Evolutionary conservation across 805 yeast genomes (phyloP).

Genomic region (Kluyveromyces starmeri): DNA sequence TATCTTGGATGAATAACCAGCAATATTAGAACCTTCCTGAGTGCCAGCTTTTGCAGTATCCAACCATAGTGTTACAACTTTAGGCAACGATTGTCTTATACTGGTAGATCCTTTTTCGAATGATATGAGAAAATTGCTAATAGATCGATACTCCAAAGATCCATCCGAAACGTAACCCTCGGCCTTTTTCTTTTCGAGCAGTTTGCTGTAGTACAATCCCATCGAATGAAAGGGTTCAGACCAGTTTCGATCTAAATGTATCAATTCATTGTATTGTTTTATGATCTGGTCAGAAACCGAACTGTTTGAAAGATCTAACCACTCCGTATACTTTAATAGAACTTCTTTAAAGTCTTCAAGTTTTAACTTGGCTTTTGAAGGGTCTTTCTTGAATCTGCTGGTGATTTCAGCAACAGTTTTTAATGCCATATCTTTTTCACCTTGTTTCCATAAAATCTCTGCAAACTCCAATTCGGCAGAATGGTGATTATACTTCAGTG

Average conservation of each 20-base stretch:
- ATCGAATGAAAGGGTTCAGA: conserved; percentile 74
- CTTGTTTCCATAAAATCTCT: conserved; percentile 79
- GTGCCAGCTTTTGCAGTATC: conserved; percentile 45
- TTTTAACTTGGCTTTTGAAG: conserved; percentile 8
- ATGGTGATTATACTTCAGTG: conserved; percentile 22
- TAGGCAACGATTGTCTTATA: conserved; percentile 79
- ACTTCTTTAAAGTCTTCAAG: conserved; percentile 31
- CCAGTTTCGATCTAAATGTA: conserved; percentile 47
- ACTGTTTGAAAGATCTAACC: conserved; percentile 83
- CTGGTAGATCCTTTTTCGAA: conserved; percentile 41
- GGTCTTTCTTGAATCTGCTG: conserved; percentile 10
- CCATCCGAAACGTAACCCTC: conserved; percentile 28
- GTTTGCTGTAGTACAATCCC: conserved; percentile 70
- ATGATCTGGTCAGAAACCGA: conserved; percentile 68
- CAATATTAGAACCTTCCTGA: conserved; percentile 14
- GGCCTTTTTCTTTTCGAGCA: conserved; percentile 56
- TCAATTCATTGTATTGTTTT: conserved; percentile 55
- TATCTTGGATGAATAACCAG: conserved; percentile 30
- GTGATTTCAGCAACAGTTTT: conserved; percentile 40
- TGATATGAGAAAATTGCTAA: conserved; percentile 23
- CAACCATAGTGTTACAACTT: conserved; percentile 84
- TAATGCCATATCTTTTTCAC: conserved; percentile 78
- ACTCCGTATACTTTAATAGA: conserved; percentile 73
- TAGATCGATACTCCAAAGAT: conserved; percentile 23
- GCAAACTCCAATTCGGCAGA: conserved; percentile 68